Conservation (phyloP, 352 stramenopile genomes). For the Globisporangium viniferum region DNA sequence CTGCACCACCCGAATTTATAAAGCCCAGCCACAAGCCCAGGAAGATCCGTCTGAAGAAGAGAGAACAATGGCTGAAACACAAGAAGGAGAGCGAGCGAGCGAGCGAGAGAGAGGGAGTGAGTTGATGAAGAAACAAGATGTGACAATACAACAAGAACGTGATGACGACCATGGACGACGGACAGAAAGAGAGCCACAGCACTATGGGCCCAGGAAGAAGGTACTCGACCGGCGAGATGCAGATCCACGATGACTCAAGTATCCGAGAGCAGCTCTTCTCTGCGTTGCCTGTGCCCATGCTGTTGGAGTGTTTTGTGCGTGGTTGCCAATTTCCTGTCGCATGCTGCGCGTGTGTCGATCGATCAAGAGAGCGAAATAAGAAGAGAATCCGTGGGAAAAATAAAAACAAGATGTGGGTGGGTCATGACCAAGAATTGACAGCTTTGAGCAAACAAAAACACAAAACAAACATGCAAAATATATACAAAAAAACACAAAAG, state of each 20-base stretch:
- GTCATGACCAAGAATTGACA: neutral
- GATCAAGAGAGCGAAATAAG: neutral
- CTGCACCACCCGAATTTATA: conserved; percentile 44
- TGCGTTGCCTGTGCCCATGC: neutral
- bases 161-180: neutral
- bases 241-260: neutral
- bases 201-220: neutral
- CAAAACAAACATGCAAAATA: conserved; percentile 5
- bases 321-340: neutral
- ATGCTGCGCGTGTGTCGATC: neutral
- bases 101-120: neutral
- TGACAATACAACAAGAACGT: conserved; percentile 7
- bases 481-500: neutral
- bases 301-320: neutral
- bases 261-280: too few relatives aligned
- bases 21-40: conserved; percentile 9
- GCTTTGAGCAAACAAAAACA: neutral
- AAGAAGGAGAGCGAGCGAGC: too few relatives aligned
- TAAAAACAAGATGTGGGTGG: neutral
- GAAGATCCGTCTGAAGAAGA: neutral
- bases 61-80: neutral
- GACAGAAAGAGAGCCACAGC: neutral
- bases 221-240: neutral
- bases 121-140: neutral
- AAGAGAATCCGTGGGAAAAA: neutral